A percentile compares a stretch with the other conserved stretches of the same genome.
Evolutionary conservation across 2,329 filamentous ascomycete genomes (phyloP).

Genomic region (Tetracladium maxilliforme): DNA sequence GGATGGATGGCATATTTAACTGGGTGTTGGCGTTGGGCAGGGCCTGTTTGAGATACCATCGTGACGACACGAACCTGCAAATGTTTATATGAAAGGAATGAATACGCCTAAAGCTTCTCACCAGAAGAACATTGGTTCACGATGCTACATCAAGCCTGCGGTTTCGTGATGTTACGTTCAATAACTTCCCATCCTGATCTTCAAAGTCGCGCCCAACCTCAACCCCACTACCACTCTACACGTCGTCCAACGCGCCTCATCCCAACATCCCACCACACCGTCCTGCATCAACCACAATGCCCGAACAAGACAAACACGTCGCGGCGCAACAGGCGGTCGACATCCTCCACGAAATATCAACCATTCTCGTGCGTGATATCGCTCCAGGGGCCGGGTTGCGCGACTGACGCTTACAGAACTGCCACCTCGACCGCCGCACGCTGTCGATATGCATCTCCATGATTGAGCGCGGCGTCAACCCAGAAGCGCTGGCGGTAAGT

Average conservation of each 20-base stretch:
- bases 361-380: slow-evolving; percentile 57
- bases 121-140: too few species aligned
- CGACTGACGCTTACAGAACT: slow-evolving; percentile 48
- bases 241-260: background rate
- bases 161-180: too few species aligned
- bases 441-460: slow-evolving; percentile 91
- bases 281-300: slow-evolving; percentile 12
- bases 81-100: too few species aligned
- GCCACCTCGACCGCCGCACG: slow-evolving; percentile 77
- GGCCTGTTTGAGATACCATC: too few species aligned
- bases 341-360: slow-evolving; percentile 74
- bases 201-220: too few species aligned
- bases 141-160: too few species aligned
- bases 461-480: slow-evolving; percentile 94
- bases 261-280: background rate
- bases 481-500: slow-evolving; percentile 81
- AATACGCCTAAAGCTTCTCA: too few species aligned
- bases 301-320: slow-evolving; percentile 45
- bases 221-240: slow-evolving; percentile 1
- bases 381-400: background rate
- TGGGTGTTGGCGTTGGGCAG: slow-evolving; percentile 1
- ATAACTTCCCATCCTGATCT: too few species aligned
- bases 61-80: too few species aligned
- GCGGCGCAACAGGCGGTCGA: slow-evolving; percentile 73
- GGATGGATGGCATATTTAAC: slow-evolving; percentile 2